These are phyloP conservation scores for Carex pumila DNA, from an alignment of 176 grass and related monocot genomes.

Conservation along the genomic window DNA sequence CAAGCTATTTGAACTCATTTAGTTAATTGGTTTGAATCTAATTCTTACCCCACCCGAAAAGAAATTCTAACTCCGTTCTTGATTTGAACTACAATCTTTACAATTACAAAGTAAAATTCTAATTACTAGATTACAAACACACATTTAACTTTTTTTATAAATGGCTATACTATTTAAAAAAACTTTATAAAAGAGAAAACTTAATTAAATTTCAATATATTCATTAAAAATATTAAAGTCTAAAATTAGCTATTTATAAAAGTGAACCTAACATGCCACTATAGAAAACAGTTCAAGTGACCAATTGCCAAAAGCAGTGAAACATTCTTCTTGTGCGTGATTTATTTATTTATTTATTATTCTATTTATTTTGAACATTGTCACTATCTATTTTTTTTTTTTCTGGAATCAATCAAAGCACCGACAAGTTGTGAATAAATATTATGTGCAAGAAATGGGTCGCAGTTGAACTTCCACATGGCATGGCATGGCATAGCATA, in stretches of 20 bases:
- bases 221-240: too few species aligned
- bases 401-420: not conserved
- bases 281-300: not conserved
- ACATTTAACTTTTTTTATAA: too few species aligned
- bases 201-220: too few species aligned
- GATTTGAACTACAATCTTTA: too few species aligned
- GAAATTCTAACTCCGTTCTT: too few species aligned
- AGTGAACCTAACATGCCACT: not conserved
- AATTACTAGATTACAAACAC: too few species aligned
- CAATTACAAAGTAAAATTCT: too few species aligned
- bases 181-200: too few species aligned
- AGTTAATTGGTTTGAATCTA: too few species aligned
- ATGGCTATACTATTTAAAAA: too few species aligned
- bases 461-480: constrained; percentile 20
- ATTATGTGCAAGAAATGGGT: not conserved
- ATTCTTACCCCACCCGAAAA: too few species aligned
- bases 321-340: not conserved
- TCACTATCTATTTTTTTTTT: not conserved
- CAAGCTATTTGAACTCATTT: too few species aligned
- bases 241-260: not conserved
- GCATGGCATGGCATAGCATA: not conserved
- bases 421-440: not conserved
- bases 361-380: not conserved
- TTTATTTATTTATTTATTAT: not conserved
- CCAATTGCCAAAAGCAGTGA: not conserved